These are phyloP conservation scores for Cochlearia excelsa DNA, from an alignment of 345 rosid genomes.

Conservation along the genomic window DNA sequence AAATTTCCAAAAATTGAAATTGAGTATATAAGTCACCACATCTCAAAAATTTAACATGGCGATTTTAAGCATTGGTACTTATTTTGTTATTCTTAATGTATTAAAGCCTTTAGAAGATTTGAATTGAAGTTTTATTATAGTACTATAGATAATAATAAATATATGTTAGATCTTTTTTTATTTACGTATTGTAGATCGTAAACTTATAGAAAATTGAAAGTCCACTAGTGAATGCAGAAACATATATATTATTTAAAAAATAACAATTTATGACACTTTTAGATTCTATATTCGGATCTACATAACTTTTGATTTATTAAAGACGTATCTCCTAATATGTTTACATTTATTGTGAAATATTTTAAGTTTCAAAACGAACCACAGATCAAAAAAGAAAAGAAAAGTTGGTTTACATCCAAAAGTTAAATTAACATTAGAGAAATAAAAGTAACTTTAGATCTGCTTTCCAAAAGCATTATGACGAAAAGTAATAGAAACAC, in stretches of 20 bases:
- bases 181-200: neutral
- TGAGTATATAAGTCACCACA: neutral
- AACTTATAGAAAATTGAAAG: conserved; percentile 6
- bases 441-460: conserved; percentile 32
- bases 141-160: neutral
- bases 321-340: conserved; percentile 13
- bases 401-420: conserved; percentile 31
- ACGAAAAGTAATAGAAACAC: conserved; percentile 27
- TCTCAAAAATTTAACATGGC: neutral
- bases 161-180: too few relatives aligned
- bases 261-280: neutral
- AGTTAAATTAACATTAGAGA: conserved; percentile 20
- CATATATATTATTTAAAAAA: too few relatives aligned
- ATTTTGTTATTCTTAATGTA: conserved; percentile 8
- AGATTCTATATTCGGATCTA: conserved; percentile 14
- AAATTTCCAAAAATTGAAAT: too few relatives aligned
- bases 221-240: neutral
- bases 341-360: conserved; percentile 22
- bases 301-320: conserved; percentile 18
- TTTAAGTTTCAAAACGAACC: conserved; percentile 19
- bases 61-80: neutral
- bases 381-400: conserved; percentile 26
- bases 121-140: neutral
- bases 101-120: neutral
- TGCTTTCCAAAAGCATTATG: conserved; percentile 36